phyloP scores from a whole-genome alignment of 495 filamentous ascomycete species.

The Neurospora sp. region DNA sequence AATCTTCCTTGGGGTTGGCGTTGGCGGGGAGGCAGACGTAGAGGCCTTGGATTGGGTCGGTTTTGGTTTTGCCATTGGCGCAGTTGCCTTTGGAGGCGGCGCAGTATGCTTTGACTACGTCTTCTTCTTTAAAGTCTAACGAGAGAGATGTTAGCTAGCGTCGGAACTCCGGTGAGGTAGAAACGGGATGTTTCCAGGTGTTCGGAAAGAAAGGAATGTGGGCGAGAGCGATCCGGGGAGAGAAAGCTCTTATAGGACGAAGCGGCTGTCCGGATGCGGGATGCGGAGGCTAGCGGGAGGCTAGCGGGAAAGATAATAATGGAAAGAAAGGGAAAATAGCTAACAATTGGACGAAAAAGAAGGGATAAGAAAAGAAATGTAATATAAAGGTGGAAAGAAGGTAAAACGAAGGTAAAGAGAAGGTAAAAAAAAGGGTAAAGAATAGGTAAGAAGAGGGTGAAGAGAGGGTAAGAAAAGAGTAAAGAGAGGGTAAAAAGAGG shows the following conservation, averaged over 20 bases:
- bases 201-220: background rate
- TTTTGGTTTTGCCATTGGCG: conserved; percentile 26
- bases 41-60: conserved; percentile 28
- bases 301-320: too few relatives aligned
- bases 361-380: background rate
- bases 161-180: too few relatives aligned
- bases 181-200: background rate
- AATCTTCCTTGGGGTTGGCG: conserved; percentile 11
- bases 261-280: too few relatives aligned
- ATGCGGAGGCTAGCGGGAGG: too few relatives aligned
- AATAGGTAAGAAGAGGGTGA: background rate
- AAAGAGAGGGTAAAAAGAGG: background rate
- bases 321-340: background rate
- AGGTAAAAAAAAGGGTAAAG: background rate
- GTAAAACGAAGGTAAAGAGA: background rate
- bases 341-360: background rate
- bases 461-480: background rate
- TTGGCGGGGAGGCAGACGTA: conserved; percentile 29
- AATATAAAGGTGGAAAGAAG: too few relatives aligned
- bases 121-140: conserved; percentile 27
- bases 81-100: conserved; percentile 26
- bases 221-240: background rate
- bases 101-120: conserved; percentile 34
- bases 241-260: background rate
- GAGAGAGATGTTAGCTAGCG: background rate